A percentile compares a stretch with the other conserved stretches of the same genome.
Conservation (phyloP, 176 grass and related monocot genomes). For the Tuctoria greenei region DNA sequence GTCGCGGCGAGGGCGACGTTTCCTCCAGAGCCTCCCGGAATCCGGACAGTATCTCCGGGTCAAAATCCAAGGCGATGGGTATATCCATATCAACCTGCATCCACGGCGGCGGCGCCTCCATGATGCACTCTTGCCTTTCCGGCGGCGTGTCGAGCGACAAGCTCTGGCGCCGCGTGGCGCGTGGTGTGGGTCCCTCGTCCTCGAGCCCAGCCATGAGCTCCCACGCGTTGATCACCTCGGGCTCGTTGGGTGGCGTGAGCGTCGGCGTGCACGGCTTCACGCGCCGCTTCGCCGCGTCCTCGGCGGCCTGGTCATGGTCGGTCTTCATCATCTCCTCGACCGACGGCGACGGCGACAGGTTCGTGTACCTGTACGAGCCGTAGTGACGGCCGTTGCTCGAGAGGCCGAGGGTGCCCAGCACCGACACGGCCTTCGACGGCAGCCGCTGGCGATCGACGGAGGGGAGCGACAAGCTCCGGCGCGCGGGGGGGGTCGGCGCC, state of each 20-base stretch:
- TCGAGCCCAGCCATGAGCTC: constrained; percentile 67
- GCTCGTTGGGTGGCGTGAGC: constrained; percentile 57
- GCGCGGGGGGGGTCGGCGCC: constrained; percentile 20
- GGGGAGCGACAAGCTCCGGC: constrained; percentile 47
- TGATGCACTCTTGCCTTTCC: neutral
- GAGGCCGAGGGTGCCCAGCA: constrained; percentile 44
- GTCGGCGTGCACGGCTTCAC: constrained; percentile 37
- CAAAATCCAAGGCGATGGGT: constrained; percentile 42
- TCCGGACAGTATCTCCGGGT: constrained; percentile 52
- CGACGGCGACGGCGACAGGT: neutral
- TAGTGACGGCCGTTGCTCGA: neutral
- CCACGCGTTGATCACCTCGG: constrained; percentile 61
- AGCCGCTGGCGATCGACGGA: constrained; percentile 42
- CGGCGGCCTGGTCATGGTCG: neutral
- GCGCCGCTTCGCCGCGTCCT: neutral
- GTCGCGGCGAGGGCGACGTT: constrained; percentile 24
- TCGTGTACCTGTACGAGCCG: constrained; percentile 8
- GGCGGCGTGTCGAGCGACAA: neutral
- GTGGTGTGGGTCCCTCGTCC: constrained; percentile 32
- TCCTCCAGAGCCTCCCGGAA: constrained; percentile 55
- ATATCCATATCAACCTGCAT: constrained; percentile 43
- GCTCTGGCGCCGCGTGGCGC: neutral
- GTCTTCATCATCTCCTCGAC: constrained; percentile 45
- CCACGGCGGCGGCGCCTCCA: constrained; percentile 25
- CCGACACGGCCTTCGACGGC: constrained; percentile 25